Percentiles rank a stretch among this genome's conserved stretches.
phyloP scores from a whole-genome alignment of 192 early-diverging fungal genomes.

The Gaertneriomyces semiglobifer region DNA sequence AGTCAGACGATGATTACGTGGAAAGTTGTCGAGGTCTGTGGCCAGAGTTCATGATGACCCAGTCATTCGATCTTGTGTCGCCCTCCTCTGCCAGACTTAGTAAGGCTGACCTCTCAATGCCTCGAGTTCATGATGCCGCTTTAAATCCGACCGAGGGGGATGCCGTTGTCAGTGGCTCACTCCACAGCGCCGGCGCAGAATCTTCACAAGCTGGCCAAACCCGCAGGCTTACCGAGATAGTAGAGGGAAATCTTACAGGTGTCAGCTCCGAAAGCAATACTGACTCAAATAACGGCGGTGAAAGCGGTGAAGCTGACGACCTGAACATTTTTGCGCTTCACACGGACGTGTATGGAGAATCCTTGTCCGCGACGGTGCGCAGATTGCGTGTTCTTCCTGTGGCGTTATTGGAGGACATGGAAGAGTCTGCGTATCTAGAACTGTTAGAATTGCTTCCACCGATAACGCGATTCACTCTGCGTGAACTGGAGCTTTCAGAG shows the following conservation, averaged over 20 bases:
- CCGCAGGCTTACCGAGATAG: too few relatives aligned
- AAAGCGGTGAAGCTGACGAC: neutral
- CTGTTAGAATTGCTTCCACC: slow-evolving; percentile 57
- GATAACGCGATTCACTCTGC: slow-evolving; percentile 80
- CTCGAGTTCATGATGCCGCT: neutral
- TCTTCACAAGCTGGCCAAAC: too few relatives aligned
- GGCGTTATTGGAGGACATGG: slow-evolving; percentile 33
- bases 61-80: too few relatives aligned
- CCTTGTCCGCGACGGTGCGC: slow-evolving; percentile 30
- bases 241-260: too few relatives aligned
- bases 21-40: too few relatives aligned
- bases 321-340: neutral
- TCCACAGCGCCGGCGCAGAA: neutral
- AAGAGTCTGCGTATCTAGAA: slow-evolving; percentile 42
- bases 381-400: slow-evolving; percentile 33
- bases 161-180: slow-evolving; percentile 2
- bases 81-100: too few relatives aligned
- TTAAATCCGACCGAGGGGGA: neutral
- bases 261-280: neutral
- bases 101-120: too few relatives aligned
- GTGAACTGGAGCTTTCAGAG: slow-evolving; percentile 77
- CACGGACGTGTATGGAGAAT: slow-evolving; percentile 7
- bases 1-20: too few relatives aligned
- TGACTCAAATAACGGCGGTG: neutral
- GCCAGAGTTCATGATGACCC: too few relatives aligned